Evolutionary conservation across 2,329 filamentous ascomycete genomes (phyloP).

Genomic region (Nigrospora sphaerica): DNA sequence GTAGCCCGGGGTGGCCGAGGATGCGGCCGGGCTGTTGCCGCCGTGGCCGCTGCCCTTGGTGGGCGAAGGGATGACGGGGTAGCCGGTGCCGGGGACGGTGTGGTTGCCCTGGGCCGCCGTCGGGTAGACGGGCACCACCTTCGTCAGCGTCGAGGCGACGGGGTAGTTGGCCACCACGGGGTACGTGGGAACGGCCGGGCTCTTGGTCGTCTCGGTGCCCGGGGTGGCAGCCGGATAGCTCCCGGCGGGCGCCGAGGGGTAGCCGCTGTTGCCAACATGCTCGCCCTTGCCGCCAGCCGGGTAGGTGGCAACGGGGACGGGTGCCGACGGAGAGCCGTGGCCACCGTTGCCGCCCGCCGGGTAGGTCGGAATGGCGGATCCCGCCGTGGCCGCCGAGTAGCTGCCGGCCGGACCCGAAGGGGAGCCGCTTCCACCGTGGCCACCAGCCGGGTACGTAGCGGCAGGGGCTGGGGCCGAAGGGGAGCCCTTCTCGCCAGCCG

Average conservation of each 20-base stretch:
- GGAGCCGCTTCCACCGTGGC: neutral
- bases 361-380: neutral
- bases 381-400: neutral
- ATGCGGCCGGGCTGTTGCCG: neutral
- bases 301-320: constrained; percentile 57
- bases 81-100: neutral
- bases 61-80: neutral
- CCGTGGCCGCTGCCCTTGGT: neutral
- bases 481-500: constrained; percentile 2
- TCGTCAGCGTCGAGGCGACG: neutral
- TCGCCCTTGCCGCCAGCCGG: constrained; percentile 53
- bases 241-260: constrained; percentile 12
- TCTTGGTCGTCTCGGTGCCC: neutral
- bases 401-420: neutral
- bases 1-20: neutral
- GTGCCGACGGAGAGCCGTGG: constrained; percentile 26
- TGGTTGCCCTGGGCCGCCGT: neutral
- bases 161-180: neutral
- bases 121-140: neutral
- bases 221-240: neutral
- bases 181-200: neutral
- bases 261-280: constrained; percentile 57
- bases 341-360: constrained; percentile 1
- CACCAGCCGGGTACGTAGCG: neutral
- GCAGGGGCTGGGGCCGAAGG: neutral